Evolutionary conservation across 2,329 filamentous ascomycete species (phyloP), one percentile per base, ranked within the genome.

Genomic region (Zymoseptoria passerinii): DNA sequence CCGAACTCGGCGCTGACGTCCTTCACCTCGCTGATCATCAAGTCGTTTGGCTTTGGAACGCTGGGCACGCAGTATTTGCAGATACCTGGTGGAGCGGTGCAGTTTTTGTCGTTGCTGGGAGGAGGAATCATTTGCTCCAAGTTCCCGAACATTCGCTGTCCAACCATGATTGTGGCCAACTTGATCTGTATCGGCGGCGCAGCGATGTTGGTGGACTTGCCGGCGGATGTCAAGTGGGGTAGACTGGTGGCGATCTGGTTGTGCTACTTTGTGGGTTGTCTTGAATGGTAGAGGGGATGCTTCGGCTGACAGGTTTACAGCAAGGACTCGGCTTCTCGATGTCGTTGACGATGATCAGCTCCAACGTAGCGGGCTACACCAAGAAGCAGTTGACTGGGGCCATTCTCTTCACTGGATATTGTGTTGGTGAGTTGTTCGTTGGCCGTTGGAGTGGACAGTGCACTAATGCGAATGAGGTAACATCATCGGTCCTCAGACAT

Each of bases 71-170:
- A 83, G 58, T 83, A 83, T 61, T 77, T 85, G 8, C 81, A 84
- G 61, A 85, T 85, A 56, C 82, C 82, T 0, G 82, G 81, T 16
- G 82, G 81, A 19, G 81, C 78, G 0, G 76, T 84, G 0, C 80
- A 84, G 60, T 82, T 83, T 63, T 63, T 81, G 0, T 77, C 80
- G 0, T 72, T 83, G 0, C 67, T 84, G 6, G 63, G 72, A 1
- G 80, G 80, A 1, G 81, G 81, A 16, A 75, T 74, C 53, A 71
- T 84, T 23, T 81, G 80, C 64, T 80, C 78, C 0, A 74, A 73
- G n/a, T 83, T 71, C 63, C 80, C 80, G 2, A 79, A 79, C 64
- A 72, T 77, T 0, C 74, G 81, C 5, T 83, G 80, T 62, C 70
- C 76, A 3, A 81, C 79, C 29, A 84, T 84, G 81, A 79, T 81